A percentile compares a stretch with the other conserved stretches of the same genome.
Evolutionary conservation across 306 rosid genomes (phyloP).

Genomic region (Dalbergia cochinchinensis): DNA sequence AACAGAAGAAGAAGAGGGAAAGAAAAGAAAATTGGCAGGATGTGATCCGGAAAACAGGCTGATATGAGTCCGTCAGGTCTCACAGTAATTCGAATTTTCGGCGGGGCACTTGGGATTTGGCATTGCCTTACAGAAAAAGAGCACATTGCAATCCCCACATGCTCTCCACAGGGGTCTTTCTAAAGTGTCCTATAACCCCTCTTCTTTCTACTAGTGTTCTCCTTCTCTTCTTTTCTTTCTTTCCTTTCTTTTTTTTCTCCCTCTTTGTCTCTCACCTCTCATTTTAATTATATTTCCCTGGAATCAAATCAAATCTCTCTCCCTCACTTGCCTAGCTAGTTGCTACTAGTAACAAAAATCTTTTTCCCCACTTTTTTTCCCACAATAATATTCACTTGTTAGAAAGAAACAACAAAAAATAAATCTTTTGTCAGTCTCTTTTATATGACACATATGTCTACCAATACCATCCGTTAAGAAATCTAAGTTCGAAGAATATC

Average conservation of each 20-base stretch:
- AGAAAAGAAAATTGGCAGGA: slow-evolving; percentile 62
- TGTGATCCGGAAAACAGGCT: slow-evolving; percentile 86
- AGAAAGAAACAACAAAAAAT: slow-evolving; percentile 22
- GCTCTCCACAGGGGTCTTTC: slow-evolving; percentile 74
- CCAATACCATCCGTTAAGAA: slow-evolving; percentile 17
- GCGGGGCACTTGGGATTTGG: slow-evolving; percentile 62
- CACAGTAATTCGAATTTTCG: slow-evolving; percentile 59
- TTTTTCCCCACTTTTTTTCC: slow-evolving; percentile 3
- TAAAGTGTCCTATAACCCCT: slow-evolving; percentile 43
- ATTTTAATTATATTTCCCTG: slow-evolving; percentile 1
- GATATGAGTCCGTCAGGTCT: slow-evolving; percentile 59
- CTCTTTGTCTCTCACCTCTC: not conserved
- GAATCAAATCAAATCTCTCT: slow-evolving; percentile 37
- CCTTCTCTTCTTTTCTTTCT: not conserved
- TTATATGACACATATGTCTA: not conserved
- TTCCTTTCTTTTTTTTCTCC: not conserved
- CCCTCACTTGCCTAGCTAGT: not conserved
- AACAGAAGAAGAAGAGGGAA: not conserved
- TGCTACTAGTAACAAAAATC: slow-evolving; percentile 6
- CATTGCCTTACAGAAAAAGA: slow-evolving; percentile 50
- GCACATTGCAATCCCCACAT: slow-evolving; percentile 64
- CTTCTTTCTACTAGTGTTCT: slow-evolving; percentile 9
- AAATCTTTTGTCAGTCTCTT: not conserved
- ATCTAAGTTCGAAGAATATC: slow-evolving; percentile 24
- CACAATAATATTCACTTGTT: slow-evolving; percentile 37